Percentiles rank a stretch among this genome's conserved stretches.
Evolutionary conservation across 1,284 basidiomycete genomes (phyloP).

Genomic region (Trametes versicolor): DNA sequence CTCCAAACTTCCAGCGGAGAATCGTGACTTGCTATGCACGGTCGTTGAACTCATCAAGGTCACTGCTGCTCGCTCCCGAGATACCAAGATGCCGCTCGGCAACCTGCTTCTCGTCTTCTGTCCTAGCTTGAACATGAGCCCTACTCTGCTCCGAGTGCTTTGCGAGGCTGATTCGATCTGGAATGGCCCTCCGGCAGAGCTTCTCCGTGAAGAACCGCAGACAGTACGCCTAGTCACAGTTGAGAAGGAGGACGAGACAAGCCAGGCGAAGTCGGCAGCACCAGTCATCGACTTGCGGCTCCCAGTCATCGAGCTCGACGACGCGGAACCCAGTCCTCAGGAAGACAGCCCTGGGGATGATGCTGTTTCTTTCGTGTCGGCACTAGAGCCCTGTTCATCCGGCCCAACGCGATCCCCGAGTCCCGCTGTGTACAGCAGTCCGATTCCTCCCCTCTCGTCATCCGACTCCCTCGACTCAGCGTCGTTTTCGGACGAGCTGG

Average conservation of each 20-base stretch:
- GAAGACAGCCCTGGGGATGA: constrained; percentile 37
- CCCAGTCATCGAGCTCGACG: constrained; percentile 30
- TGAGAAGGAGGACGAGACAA: neutral
- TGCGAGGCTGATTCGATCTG: constrained; percentile 79
- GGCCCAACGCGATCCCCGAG: constrained; percentile 50
- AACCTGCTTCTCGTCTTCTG: constrained; percentile 85
- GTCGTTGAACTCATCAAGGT: constrained; percentile 77
- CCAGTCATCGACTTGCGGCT: constrained; percentile 29
- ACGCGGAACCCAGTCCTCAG: constrained; percentile 24
- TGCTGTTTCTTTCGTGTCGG: constrained; percentile 45
- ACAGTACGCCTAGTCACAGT: constrained; percentile 1
- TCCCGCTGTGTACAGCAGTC: constrained; percentile 46
- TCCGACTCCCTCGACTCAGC: constrained; percentile 57
- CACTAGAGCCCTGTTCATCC: constrained; percentile 45
- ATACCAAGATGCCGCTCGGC: constrained; percentile 87
- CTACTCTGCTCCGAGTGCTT: constrained; percentile 75
- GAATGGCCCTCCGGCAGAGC: constrained; percentile 45
- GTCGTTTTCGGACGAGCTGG: constrained; percentile 50
- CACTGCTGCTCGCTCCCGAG: constrained; percentile 67
- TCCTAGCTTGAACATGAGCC: constrained; percentile 83
- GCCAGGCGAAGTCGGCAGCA: constrained; percentile 2
- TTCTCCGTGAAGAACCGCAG: constrained; percentile 6
- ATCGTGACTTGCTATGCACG: constrained; percentile 76
- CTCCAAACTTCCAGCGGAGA: constrained; percentile 73
- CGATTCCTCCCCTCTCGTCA: constrained; percentile 54